A percentile compares a stretch with the other conserved stretches of the same genome.
Conservation (phyloP, 2,329 filamentous ascomycete genomes). For the Alternaria sp. region DNA sequence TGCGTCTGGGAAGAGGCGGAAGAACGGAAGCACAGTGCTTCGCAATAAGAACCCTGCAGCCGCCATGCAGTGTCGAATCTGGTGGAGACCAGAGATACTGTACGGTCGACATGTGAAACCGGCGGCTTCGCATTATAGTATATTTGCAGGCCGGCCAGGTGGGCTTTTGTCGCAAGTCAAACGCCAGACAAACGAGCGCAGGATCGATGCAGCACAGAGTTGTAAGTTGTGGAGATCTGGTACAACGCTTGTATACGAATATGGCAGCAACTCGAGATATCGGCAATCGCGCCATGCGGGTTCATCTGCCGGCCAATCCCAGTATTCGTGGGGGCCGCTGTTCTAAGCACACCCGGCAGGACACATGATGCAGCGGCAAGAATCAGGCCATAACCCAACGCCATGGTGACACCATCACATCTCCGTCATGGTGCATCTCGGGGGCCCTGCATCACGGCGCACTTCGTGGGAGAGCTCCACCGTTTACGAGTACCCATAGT, state of each 20-base stretch:
- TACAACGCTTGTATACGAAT: not conserved
- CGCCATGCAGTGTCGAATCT: not conserved
- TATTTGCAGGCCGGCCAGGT: not conserved
- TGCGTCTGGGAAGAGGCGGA: conserved; percentile 71
- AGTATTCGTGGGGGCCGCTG: not conserved
- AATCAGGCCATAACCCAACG: not conserved
- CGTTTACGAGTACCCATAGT: not conserved
- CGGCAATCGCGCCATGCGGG: not conserved
- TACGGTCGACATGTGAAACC: not conserved
- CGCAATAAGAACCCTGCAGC: not conserved
- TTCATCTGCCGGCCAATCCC: not conserved
- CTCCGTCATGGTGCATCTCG: not conserved
- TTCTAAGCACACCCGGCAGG: not conserved
- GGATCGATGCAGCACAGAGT: not conserved
- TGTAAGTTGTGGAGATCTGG: conserved; percentile 2
- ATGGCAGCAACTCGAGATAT: not conserved
- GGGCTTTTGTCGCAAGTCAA: not conserved
- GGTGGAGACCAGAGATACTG: not conserved
- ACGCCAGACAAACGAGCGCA: not conserved
- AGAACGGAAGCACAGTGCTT: conserved; percentile 2
- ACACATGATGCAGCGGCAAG: not conserved
- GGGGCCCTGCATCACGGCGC: not conserved
- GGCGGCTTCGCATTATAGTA: not conserved
- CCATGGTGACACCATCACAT: not conserved
- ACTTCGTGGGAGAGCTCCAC: not conserved